Evolutionary conservation across 192 early-diverging fungal genomes (phyloP), one percentile per base, ranked within the genome.

Genomic region (Backusella psychrophila): DNA sequence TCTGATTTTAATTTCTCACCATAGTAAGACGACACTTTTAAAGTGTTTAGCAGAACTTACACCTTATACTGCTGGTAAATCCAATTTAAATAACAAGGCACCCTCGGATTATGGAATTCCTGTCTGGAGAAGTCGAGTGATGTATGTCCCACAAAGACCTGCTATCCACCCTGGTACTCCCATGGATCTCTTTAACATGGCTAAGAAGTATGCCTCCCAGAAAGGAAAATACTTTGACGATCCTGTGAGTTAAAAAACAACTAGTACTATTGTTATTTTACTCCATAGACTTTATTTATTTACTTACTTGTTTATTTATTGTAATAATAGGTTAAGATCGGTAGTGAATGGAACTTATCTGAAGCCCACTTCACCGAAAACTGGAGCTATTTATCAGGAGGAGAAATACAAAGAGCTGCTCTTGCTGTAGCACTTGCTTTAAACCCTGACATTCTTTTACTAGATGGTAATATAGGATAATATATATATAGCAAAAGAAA

Each of bases 121-220:
- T 5, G 66, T 76, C 35, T 97, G 93, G 93, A 85, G 95, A 38
- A 86, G 92, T 4, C 87, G 85, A 39, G 86, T 97, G 63, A 90
- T 93, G 87, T 97, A 97, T 82, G 91, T 97, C 17, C 94, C 94
- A 0, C 95, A 97, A 68, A 77, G 92, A 14, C 89, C 93, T 19
- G 89, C 93, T 9, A 80, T 89, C 29, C 84, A 94, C 76, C 82
- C 90, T 0, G 92, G 94, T 0, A 90, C 92, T 11, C 95, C 95
- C 7, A 71, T 89, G 29, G 92, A 93, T n/a, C 90, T 94, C 75
- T 75, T 91, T 26, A 83, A 86, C 21, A 84, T 84, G 76, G 86
- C 93, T 12, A 81, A 78, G 53, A 78, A 81, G 31, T 94, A 90
- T 77, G 34, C 31, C 0, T 78, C 85, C 34, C 92, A 91, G 75